Evolutionary conservation across 1,139 yeast genomes (phyloP).

Genomic region (Saccharomyces hybrid): DNA sequence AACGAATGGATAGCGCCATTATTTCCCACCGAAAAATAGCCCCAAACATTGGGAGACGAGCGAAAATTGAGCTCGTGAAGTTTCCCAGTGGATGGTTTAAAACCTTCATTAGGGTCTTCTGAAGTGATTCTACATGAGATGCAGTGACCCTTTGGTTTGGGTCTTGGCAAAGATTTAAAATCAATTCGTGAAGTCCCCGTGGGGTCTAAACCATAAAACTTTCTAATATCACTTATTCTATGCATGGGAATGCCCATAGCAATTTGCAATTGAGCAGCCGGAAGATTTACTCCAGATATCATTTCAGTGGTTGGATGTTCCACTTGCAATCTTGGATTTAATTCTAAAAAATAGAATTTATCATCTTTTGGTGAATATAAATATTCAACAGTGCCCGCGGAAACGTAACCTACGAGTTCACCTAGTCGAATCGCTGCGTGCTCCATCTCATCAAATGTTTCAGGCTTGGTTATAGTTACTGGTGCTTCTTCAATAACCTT

Average conservation of each 20-base stretch:
- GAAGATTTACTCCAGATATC: constrained; percentile 96
- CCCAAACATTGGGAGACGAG: constrained; percentile 97
- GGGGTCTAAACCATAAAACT: constrained; percentile 79
- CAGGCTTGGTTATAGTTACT: constrained; percentile 81
- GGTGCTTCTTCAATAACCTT: constrained; percentile 96
- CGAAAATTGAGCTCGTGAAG: constrained; percentile 93
- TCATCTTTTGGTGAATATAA: constrained; percentile 89
- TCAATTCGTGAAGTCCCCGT: constrained; percentile 64
- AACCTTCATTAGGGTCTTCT: constrained; percentile 98
- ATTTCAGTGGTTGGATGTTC: constrained; percentile 99
- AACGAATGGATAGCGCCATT: constrained; percentile 96
- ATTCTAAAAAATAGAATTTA: constrained; percentile 89
- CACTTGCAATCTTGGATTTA: constrained; percentile 96
- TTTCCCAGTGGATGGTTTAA: constrained; percentile 96
- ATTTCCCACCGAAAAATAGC: constrained; percentile 96
- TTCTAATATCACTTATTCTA: constrained; percentile 84
- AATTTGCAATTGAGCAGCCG: constrained; percentile 95
- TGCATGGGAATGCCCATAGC: constrained; percentile 99
- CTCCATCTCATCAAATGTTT: constrained; percentile 86
- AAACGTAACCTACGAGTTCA: constrained; percentile 90
- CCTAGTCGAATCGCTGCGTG: constrained; percentile 95
- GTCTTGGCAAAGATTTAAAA: constrained; percentile 86
- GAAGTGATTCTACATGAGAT: constrained; percentile 98
- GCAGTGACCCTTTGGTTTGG: constrained; percentile 94
- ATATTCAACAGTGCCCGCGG: constrained; percentile 98